Percentiles rank a stretch among this genome's conserved stretches.
phyloP scores from a whole-genome alignment of 1,139 yeast species.

The Nakaseomyces glabratus region DNA sequence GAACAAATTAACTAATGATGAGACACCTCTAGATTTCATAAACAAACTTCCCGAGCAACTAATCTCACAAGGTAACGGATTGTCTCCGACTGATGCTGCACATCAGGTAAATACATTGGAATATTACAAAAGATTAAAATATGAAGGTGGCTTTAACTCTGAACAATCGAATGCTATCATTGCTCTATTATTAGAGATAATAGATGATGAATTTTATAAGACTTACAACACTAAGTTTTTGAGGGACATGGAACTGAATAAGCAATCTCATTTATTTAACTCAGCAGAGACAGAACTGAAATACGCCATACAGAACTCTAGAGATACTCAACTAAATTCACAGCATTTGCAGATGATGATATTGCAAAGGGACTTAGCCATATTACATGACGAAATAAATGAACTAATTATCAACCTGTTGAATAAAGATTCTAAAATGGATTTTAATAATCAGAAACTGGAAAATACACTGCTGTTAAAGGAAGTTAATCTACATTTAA shows the following conservation, averaged over 20 bases:
- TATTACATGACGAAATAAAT: conserved; percentile 67
- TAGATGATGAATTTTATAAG: conserved; percentile 45
- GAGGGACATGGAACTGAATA: conserved; percentile 66
- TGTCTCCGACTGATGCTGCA: conserved; percentile 25
- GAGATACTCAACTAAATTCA: conserved; percentile 66
- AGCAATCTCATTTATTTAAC: conserved; percentile 79
- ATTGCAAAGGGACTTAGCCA: conserved; percentile 62
- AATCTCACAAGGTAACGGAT: conserved; percentile 23
- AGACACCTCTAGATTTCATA: conserved; percentile 14
- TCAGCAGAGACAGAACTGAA: conserved; percentile 86
- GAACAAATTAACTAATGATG: conserved; percentile 5
- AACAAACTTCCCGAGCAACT: conserved; percentile 26
- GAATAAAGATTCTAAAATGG: conserved; percentile 72
- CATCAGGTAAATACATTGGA: conserved; percentile 27
- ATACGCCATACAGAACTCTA: conserved; percentile 65
- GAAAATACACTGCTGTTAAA: conserved; percentile 75
- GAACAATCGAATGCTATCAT: conserved; percentile 47
- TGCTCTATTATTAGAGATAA: conserved; percentile 40
- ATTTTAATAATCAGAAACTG: conserved; percentile 77
- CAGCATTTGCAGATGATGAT: conserved; percentile 54
- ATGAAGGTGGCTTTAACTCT: conserved; percentile 8
- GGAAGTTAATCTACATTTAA: conserved; percentile 58
- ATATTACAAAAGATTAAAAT: conserved; percentile 21
- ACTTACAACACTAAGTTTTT: conserved; percentile 52
- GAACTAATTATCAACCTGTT: conserved; percentile 53